Conservation (phyloP, 768 basidiomycete genomes). For the Symmetrospora coprosmae region DNA sequence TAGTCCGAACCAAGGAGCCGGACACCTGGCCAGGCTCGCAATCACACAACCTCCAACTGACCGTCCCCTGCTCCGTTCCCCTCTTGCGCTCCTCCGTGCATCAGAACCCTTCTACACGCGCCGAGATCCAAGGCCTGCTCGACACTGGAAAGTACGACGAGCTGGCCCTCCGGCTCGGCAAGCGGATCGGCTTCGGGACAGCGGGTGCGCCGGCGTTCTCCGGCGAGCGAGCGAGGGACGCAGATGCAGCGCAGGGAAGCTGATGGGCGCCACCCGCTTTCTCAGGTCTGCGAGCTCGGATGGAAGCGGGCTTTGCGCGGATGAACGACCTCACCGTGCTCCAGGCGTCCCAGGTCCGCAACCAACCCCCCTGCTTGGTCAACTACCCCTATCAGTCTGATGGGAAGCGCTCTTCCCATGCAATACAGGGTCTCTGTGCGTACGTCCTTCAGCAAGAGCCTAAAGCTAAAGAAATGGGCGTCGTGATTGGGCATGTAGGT, state of each 20-base stretch:
- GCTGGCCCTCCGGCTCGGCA: not conserved
- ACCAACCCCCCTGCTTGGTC: too few relatives aligned
- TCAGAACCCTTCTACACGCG: slow-evolving; percentile 10
- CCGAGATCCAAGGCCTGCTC: slow-evolving; percentile 6
- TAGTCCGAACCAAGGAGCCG: not conserved
- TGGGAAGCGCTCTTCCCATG: not conserved
- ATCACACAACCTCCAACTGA: not conserved
- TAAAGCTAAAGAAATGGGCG: slow-evolving; percentile 48
- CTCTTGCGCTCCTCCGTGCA: not conserved
- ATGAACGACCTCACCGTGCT: slow-evolving; percentile 63
- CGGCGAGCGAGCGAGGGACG: not conserved
- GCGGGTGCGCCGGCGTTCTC: not conserved
- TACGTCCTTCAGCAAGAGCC: slow-evolving; percentile 50
- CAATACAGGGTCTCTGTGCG: slow-evolving; percentile 57
- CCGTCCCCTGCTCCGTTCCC: too few relatives aligned
- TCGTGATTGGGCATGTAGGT: slow-evolving; percentile 51
- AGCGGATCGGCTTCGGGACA: slow-evolving; percentile 14
- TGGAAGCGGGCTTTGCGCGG: slow-evolving; percentile 56
- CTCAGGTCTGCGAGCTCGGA: slow-evolving; percentile 7
- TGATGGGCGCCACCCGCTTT: not conserved
- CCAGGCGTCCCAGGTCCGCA: slow-evolving; percentile 28
- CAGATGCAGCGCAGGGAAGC: not conserved
- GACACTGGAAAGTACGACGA: not conserved
- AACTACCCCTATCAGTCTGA: slow-evolving; percentile 18
- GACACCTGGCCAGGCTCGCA: not conserved